These are phyloP conservation scores for Aspergillus ostianus DNA, from an alignment of 495 filamentous ascomycete genomes.

Conservation along the genomic window DNA sequence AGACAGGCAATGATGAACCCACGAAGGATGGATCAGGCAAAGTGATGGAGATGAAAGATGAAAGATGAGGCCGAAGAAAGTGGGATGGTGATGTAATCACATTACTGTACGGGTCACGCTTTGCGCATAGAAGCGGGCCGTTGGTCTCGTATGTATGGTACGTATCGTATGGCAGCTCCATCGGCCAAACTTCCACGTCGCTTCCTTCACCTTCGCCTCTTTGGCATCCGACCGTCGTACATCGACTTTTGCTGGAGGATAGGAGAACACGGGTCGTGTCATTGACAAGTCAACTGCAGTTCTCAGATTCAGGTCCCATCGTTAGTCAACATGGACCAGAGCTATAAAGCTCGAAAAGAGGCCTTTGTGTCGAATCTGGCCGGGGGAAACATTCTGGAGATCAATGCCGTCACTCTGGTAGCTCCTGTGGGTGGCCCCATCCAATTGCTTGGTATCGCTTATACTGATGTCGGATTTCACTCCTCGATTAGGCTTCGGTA, in stretches of 20 bases:
- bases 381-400: constrained; percentile 81
- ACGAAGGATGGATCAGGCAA: background rate
- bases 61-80: background rate
- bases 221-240: background rate
- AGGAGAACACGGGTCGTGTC: background rate
- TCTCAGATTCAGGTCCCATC: background rate
- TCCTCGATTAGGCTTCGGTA: constrained; percentile 61
- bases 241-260: background rate
- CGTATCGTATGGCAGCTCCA: too few species aligned
- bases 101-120: background rate
- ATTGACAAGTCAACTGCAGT: background rate
- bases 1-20: too few species aligned
- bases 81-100: background rate
- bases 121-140: background rate
- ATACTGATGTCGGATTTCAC: background rate
- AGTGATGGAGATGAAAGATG: background rate
- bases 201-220: background rate
- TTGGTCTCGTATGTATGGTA: background rate
- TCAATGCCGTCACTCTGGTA: constrained; percentile 79
- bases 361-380: constrained; percentile 90
- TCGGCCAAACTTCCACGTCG: background rate
- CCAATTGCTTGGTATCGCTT: constrained; percentile 2
- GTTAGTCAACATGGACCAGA: constrained; percentile 48
- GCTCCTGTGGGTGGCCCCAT: constrained; percentile 64
- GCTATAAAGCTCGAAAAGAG: constrained; percentile 89